Evolutionary conservation across 805 yeast genomes (phyloP).

Genomic region (Nakazawaea ishiwadae): DNA sequence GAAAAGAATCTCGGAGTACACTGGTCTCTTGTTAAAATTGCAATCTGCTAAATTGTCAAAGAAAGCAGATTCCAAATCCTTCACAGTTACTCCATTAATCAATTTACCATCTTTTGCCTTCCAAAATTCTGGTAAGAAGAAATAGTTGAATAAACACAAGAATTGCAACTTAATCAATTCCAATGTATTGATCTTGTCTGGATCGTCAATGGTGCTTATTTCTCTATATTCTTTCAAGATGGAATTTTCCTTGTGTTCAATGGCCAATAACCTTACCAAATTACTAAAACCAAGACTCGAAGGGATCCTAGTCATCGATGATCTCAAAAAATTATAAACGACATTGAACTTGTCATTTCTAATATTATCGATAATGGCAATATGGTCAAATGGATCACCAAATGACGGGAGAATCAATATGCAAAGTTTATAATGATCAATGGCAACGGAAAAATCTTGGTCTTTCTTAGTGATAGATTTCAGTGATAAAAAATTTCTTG

Average conservation of each 20-base stretch:
- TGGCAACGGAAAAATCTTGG: conserved; percentile 34
- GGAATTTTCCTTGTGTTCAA: conserved; percentile 30
- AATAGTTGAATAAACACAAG: conserved; percentile 27
- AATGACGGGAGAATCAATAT: conserved; percentile 58
- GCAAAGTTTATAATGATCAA: conserved; percentile 47
- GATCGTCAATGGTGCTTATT: conserved; percentile 1
- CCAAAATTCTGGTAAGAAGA: conserved; percentile 39
- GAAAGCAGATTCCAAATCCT: conserved; percentile 27
- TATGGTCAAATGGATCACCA: conserved; percentile 62
- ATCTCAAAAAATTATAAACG: conserved; percentile 49
- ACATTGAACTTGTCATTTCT: conserved; percentile 43
- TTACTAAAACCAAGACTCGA: conserved; percentile 43
- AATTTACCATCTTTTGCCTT: conserved; percentile 22
- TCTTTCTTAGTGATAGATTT: conserved; percentile 29
- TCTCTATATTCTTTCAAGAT: conserved; percentile 23
- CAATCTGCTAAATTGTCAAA: conserved; percentile 21
- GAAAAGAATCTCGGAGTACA: conserved; percentile 28
- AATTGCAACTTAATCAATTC: conserved; percentile 27
- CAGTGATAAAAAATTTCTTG: conserved; percentile 34
- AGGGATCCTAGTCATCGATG: conserved; percentile 49
- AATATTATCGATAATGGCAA: conserved; percentile 51
- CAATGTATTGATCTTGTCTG: conserved; percentile 24
- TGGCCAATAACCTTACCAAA: conserved; percentile 32
- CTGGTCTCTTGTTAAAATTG: conserved; percentile 26
- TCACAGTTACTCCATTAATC: conserved; percentile 25